Percentiles rank a stretch among this genome's conserved stretches.
phyloP scores from a whole-genome alignment of 192 early-diverging fungal species.

The Chytriomyces confervae region DNA sequence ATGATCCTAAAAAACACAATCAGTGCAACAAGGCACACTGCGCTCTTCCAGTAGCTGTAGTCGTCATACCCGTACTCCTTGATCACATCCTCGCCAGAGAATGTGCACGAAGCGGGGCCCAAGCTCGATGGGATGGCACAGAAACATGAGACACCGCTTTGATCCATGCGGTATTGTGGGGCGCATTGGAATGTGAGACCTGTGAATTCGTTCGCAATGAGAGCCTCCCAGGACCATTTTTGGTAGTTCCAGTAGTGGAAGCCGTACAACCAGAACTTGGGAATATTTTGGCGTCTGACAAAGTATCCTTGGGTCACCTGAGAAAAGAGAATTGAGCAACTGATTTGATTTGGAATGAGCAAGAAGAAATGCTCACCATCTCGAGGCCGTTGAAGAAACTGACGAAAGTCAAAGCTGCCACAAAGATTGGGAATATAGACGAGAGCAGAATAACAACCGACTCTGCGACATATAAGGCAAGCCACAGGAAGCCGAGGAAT shows the following conservation, averaged over 20 bases:
- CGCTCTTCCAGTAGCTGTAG: conserved; percentile 3
- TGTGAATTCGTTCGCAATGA: conserved; percentile 20
- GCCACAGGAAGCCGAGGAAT: conserved; percentile 48
- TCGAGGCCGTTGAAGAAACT: conserved; percentile 38
- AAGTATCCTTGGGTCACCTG: conserved; percentile 31
- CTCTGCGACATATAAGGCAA: conserved; percentile 48
- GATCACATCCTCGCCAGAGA: conserved; percentile 28
- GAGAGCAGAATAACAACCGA: conserved; percentile 40
- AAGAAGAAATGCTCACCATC: conserved; percentile 25
- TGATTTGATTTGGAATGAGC: no score
- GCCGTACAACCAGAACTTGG: conserved; percentile 31
- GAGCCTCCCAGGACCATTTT: conserved; percentile 17
- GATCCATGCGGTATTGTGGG: background rate
- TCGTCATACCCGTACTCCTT: background rate
- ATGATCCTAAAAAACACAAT: conserved; percentile 17
- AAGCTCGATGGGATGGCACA: conserved; percentile 10
- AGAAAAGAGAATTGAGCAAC: no score
- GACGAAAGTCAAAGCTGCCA: conserved; percentile 44
- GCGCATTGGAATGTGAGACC: conserved; percentile 19
- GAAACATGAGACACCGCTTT: background rate
- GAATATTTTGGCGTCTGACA: conserved; percentile 25
- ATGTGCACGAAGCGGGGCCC: conserved; percentile 26
- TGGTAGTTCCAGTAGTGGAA: conserved; percentile 42
- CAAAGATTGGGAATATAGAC: conserved; percentile 48
- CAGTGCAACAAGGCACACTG: conserved; percentile 11